These are phyloP conservation scores for Hibiscus mutabilis DNA, from an alignment of 345 rosid genomes.

Conservation along the genomic window DNA sequence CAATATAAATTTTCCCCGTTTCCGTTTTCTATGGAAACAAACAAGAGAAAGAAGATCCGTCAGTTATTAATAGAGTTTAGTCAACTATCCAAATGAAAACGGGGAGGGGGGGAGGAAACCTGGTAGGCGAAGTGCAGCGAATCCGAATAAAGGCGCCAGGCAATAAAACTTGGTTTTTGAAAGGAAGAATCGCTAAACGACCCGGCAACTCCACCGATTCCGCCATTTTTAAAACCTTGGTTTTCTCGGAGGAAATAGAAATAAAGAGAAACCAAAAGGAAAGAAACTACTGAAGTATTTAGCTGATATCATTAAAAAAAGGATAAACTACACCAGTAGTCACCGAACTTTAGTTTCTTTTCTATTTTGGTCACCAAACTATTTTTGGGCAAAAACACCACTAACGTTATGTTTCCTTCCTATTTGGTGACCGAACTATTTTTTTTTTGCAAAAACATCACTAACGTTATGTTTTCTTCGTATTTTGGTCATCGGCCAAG, in stretches of 20 bases:
- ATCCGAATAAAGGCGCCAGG: constrained; percentile 99
- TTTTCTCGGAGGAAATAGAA: neutral
- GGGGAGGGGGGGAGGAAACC: constrained; percentile 20
- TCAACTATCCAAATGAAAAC: neutral
- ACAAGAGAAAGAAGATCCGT: constrained; percentile 12
- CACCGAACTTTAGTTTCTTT: too few species aligned
- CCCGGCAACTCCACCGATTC: constrained; percentile 91
- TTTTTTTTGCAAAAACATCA: too few species aligned
- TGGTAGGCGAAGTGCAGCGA: constrained; percentile 97
- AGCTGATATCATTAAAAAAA: too few species aligned
- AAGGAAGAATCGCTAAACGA: constrained; percentile 92
- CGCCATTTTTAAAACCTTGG: constrained; percentile 40
- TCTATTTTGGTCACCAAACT: too few species aligned
- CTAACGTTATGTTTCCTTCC: too few species aligned
- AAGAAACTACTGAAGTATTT: neutral
- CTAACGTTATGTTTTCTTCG: too few species aligned
- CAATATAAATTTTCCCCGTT: neutral
- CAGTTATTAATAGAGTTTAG: neutral
- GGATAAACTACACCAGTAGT: too few species aligned
- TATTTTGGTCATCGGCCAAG: too few species aligned
- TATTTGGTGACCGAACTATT: too few species aligned
- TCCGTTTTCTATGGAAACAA: neutral
- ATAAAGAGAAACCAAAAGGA: neutral
- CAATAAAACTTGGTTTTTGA: constrained; percentile 87
- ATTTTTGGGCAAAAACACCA: too few species aligned